Evolutionary conservation across 345 rosid genomes (phyloP), one percentile per base, ranked within the genome.

Genomic region (Aquilaria malaccensis): DNA sequence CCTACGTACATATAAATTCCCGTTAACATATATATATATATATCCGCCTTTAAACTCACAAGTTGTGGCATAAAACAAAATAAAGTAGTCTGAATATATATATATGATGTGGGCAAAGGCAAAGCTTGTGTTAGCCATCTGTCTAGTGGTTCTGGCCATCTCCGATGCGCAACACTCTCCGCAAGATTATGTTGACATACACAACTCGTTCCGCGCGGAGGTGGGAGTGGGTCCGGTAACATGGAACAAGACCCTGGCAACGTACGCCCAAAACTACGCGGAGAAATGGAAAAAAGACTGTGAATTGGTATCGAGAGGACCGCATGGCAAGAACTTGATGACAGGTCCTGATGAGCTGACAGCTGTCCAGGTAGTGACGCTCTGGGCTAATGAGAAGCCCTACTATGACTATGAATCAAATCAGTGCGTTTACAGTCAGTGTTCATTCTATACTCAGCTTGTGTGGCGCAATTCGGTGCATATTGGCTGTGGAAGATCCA

Each of bases 261-360:
- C 66, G 13, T 81, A 68, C 45, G 84, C 86, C 5, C 79, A 50
- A 15, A 63, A 47, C 65, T 83, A 83, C 11, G 77, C 80, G 0
- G 10, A 57, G 0, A 13, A 60, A 56, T 68, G 70, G 9, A 67
- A 15, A 7, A 46, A 65, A 13, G 81, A 77, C 61, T 83, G 86
- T 74, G 60, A 62, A 2, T 70, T 81, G 45, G 66, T 56, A 14
- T 83, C 89, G 0, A 15, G 58, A 1, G 84, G 89, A 12, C 80
- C 83, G 10, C 75, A 63, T 31, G 86, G 84, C 0, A 84, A 81
- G 74, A 84, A 84, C 70, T 70, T 84, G n/a, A 86, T 81, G 10
- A 14, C 68, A 46, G 73, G 86, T 69, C 60, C 60, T 43, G 82
- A 68, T 51, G 47, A 62, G 3, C 66, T 80, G 59, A 47, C 70